Percentiles rank a stretch among this genome's conserved stretches.
Evolutionary conservation across 495 filamentous ascomycete genomes (phyloP).

Genomic region (Tetracladium setigerum): DNA sequence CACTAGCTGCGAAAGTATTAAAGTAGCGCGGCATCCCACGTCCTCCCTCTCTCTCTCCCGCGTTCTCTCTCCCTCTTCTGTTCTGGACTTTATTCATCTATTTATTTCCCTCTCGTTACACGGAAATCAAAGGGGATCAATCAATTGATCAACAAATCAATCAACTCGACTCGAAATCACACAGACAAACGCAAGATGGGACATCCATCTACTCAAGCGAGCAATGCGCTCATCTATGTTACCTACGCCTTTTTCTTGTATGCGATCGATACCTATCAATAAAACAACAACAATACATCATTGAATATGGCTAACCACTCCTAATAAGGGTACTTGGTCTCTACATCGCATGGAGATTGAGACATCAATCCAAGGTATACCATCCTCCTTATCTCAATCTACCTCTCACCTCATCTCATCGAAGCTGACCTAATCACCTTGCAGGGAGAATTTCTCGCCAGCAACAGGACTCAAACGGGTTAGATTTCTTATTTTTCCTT

Average conservation of each 20-base stretch:
- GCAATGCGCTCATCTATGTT: conserved; percentile 68
- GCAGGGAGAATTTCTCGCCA: conserved; percentile 52
- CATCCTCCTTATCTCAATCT: too few relatives aligned
- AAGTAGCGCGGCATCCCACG: too few relatives aligned
- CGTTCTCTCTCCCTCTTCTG: too few relatives aligned
- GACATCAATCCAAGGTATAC: conserved; percentile 52
- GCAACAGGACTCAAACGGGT: conserved; percentile 73
- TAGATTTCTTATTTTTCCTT: conserved; percentile 25
- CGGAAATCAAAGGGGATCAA: too few relatives aligned
- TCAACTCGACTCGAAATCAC: too few relatives aligned
- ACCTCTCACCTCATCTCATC: too few relatives aligned
- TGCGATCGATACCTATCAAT: conserved; percentile 13
- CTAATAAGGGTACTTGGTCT: conserved; percentile 49
- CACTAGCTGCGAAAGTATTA: too few relatives aligned
- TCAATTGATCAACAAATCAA: too few relatives aligned
- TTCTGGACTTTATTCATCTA: too few relatives aligned
- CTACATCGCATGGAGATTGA: conserved; percentile 58
- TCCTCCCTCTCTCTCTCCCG: too few relatives aligned
- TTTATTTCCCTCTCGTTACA: too few relatives aligned
- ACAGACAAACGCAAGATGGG: conserved; percentile 44
- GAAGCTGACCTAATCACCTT: too few relatives aligned
- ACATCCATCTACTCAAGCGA: conserved; percentile 58
- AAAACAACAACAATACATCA: neutral
- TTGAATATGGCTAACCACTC: neutral
- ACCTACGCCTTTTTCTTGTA: conserved; percentile 69